These are phyloP conservation scores for Tetracladium marchalianum DNA, from an alignment of 495 filamentous ascomycete genomes.

Conservation along the genomic window DNA sequence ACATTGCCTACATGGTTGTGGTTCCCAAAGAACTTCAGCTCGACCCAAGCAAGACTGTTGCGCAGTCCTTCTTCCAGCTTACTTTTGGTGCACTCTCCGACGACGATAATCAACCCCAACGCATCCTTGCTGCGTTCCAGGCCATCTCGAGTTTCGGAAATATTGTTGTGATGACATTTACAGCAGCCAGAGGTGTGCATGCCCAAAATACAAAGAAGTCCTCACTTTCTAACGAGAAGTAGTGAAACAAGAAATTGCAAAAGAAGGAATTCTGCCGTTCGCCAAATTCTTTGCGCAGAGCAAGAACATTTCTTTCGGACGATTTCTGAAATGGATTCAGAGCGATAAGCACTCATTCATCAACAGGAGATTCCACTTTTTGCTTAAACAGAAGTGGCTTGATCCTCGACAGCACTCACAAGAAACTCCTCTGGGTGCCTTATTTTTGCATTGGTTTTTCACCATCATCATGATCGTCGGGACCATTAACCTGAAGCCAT, in stretches of 20 bases:
- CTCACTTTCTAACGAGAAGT: neutral
- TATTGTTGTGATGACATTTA: slow-evolving; percentile 11
- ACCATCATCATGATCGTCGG: slow-evolving; percentile 21
- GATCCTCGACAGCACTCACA: slow-evolving; percentile 13
- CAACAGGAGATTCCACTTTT: slow-evolving; percentile 3
- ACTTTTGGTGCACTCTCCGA: slow-evolving; percentile 10
- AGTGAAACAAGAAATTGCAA: slow-evolving; percentile 30
- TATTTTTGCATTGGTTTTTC: slow-evolving; percentile 28
- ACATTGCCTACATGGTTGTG: slow-evolving; percentile 32
- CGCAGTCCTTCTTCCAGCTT: slow-evolving; percentile 15
- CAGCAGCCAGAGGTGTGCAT: neutral
- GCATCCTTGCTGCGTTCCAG: slow-evolving; percentile 17
- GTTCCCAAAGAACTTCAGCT: slow-evolving; percentile 15
- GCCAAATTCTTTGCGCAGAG: slow-evolving; percentile 32
- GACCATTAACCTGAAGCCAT: slow-evolving; percentile 5
- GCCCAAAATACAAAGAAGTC: neutral
- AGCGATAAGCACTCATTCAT: slow-evolving; percentile 3
- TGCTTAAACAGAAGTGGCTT: slow-evolving; percentile 1
- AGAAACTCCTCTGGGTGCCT: slow-evolving; percentile 24
- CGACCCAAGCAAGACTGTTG: slow-evolving; percentile 5
- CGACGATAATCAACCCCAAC: slow-evolving; percentile 8
- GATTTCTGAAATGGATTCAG: slow-evolving; percentile 4
- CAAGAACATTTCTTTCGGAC: slow-evolving; percentile 3
- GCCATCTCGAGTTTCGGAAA: slow-evolving; percentile 24
- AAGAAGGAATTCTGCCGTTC: slow-evolving; percentile 25